Evolutionary conservation across 768 basidiomycete species (phyloP), one percentile per base, ranked within the genome.

Genomic region (Pulveroboletus sp.): DNA sequence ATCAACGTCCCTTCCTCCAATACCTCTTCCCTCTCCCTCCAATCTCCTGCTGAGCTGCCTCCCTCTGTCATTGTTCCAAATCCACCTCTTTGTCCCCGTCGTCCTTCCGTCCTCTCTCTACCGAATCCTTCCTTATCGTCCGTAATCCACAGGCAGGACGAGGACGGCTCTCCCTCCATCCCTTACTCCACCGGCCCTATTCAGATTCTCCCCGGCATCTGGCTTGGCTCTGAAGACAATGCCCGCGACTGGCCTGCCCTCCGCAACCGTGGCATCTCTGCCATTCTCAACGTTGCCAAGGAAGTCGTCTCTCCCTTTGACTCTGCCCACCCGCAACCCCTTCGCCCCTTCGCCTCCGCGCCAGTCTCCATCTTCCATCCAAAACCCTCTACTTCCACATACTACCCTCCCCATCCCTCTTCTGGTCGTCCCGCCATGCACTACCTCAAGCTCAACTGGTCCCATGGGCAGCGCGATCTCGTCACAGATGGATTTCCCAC

Each of bases 171-270:
- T 0, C 78, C 80, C 8, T 71, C 81, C 24, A 71, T 78, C 3
- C 88, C 93, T 6, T 96, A 96, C 65, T 63, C 75, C 5, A 76
- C 86, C 59, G 93, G 93, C 14, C 93, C 93, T 39, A 70, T 86
- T 12, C 85, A 94, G 68, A 75, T 96, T 60, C 75, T 94, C 40
- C 92, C 92, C 3, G 82, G 85, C 43, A 75, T 95, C 50, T 95
- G 86, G 85, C 81, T 95, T 9, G 93, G 93, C 55, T 89, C 89
- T 49, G 91, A 94, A 67, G 91, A 93, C 69, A 93, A 94, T 58
- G 91, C 88, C 39, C 80, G 83, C 50, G 87, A 94, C 68, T 89
- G 87, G 83, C 73, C 72, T 37, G 74, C 75, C 26, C 81, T 94
- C 50, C 61, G 80, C 21, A 78, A 86, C 45, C 79, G 83, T 31